Base-by-base conservation (phyloP, 495 filamentous ascomycete genomes). In the Apodospora peruviana region DNA sequence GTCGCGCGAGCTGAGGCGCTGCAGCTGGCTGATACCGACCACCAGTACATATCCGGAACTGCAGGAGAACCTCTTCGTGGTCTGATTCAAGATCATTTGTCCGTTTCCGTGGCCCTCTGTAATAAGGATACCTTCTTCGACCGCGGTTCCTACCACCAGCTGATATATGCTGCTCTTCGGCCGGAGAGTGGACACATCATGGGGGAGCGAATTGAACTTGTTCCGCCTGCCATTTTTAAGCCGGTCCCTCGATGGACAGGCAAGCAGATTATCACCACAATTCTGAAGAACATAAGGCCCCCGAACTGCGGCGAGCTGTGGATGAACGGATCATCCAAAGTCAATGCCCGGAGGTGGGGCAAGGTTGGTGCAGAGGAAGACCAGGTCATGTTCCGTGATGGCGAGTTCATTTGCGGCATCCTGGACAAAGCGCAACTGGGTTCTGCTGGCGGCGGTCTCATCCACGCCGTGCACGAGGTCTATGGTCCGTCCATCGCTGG, bases 71-170 rank as follows among this genome's bases (percentile, higher is more conserved):
- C 94, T 0, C 76, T 99, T 37, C 76, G 94, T 78, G 94, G 94
- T 79, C 71, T 99, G 40, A 99, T 99, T 65, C 94, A 99, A 67
- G 94, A 99, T 79, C 94, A 99, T 65, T 85, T 99, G 48, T 95
- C 90, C 2, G 91, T 99, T 66, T 87, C 87, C 17, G 88, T 95
- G 2, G 85, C 84, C 74, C 77, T 99, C 47, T 95, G 90, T 35
- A 94, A 83, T 61, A 82, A 86, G 61, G 94, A 99, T 66, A 88
- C 84, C n/a, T 89, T 96, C 59, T 95, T 97, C 53, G 83, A 86
- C 46, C 75, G 83, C 51, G 84, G 86, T n/a, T 83, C 89, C 45
- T 97, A 96, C 62, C 86, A 96, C 50, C 87, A 97, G 62, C 77
- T 99, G 20, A 68, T 99, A 10, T 97, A 96, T 69, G 82, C 79